Base-by-base conservation (phyloP, 257 asterid genomes). In the Salvia hispanica region DNA sequence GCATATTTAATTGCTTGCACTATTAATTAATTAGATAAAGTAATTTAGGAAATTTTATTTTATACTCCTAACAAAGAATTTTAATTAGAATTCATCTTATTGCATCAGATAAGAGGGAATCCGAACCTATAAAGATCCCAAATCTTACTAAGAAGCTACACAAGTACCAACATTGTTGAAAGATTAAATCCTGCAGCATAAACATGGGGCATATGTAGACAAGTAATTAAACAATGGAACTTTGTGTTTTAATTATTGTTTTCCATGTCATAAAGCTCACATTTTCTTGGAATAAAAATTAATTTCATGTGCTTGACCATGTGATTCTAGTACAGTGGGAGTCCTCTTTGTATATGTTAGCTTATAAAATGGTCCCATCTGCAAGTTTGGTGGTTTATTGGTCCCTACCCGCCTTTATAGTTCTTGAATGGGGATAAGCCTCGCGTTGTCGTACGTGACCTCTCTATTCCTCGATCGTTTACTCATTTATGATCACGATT, bases 401-500 rank as follows among this genome's bases (percentile, higher is more conserved):
- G 80, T 78, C 88, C 82, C 82, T 75, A 77, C 81, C 21, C 31
- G 31, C 31, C 3, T 25, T 25, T 25, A 25, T 25, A 25, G 31
- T 47, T 52, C 76, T 73, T 74, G 72, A 25, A 25, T 72, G 73
- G 73, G 39, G 37, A 51, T 53, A 42, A 50, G 57, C 58, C 31
- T 25, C 31, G 31, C 69, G 31, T 25, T 8, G 36, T 16, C 21
- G 18, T 25, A 25, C 3, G 31, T 25, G 31, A 25, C 31, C 31
- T 25, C 31, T 25, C 31, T 25, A 25, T 25, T 25, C 31, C 31
- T 25, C 31, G 31, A 25, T 25, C 31, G 3, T 2, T 1, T 25
- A 25, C 31, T 25, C 31, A 25, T 25, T 18, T 18, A 18, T 18
- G 21, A 18, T 18, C 0, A 18, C 21, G 21, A 18, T 18, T 1